Percentiles rank a stretch among this genome's conserved stretches.
Conservation (phyloP, 78 protist genomes). For the Trichosphaerium sp. region DNA sequence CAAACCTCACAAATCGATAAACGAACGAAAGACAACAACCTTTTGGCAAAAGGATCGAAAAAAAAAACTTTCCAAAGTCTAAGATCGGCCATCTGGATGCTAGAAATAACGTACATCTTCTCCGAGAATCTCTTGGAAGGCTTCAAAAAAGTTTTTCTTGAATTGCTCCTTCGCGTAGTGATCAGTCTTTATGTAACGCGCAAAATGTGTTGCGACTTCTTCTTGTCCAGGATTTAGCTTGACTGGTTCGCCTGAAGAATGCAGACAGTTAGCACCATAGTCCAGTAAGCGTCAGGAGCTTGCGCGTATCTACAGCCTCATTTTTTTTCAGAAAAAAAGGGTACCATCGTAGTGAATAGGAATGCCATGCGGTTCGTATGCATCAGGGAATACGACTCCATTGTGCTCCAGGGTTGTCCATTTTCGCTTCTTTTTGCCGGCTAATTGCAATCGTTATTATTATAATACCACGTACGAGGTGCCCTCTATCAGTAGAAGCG, state of each 20-base stretch:
- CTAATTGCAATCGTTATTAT: no score
- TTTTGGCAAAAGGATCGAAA: no score
- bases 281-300: background rate
- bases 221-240: constrained; percentile 54
- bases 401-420: constrained; percentile 78
- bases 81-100: background rate
- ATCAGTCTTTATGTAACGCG: constrained; percentile 70
- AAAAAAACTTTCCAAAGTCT: no score
- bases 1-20: background rate
- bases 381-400: constrained; percentile 86
- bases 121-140: constrained; percentile 27
- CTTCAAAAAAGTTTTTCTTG: constrained; percentile 72
- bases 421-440: no score
- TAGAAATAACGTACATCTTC: no score
- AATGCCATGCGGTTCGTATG: constrained; percentile 73
- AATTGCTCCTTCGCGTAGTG: constrained; percentile 58
- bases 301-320: background rate
- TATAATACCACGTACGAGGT: no score
- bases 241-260: constrained; percentile 34
- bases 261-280: background rate
- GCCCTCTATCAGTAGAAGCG: no score
- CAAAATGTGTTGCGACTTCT: constrained; percentile 85
- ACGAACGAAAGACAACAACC: no score
- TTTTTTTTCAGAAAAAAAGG: background rate
- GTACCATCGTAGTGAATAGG: constrained; percentile 58